Evolutionary conservation across 352 stramenopile genomes (phyloP).

Genomic region (Blastocystis sp.): DNA sequence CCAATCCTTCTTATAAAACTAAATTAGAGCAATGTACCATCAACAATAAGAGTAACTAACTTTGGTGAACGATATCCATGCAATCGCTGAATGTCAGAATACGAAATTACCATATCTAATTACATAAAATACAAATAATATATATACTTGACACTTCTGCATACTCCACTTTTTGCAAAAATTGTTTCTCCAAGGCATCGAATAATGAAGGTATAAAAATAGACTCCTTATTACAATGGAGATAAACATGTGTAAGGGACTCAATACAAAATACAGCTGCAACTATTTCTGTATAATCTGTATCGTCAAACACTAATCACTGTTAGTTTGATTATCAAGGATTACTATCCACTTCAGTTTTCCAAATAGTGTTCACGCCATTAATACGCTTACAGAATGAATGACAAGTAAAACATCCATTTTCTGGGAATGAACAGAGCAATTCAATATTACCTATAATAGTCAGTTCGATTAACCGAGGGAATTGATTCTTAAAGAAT

Average conservation of each 20-base stretch:
- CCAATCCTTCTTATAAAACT: too few species aligned
- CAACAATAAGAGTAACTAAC: neutral
- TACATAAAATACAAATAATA: neutral
- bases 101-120: constrained; percentile 7
- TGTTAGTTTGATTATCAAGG: neutral
- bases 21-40: too few species aligned
- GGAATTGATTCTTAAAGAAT: neutral
- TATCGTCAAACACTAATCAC: neutral
- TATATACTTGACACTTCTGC: neutral
- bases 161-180: neutral
- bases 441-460: neutral
- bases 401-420: neutral
- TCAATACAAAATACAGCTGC: constrained; percentile 30
- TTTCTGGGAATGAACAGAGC: neutral
- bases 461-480: neutral
- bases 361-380: neutral
- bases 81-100: neutral
- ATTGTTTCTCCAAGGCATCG: neutral
- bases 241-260: neutral
- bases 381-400: neutral
- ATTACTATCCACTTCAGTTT: neutral
- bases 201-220: neutral
- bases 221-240: constrained; percentile 12
- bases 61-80: neutral
- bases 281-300: neutral